phyloP scores from a whole-genome alignment of 495 filamentous ascomycete genomes.

The Halenospora varia region DNA sequence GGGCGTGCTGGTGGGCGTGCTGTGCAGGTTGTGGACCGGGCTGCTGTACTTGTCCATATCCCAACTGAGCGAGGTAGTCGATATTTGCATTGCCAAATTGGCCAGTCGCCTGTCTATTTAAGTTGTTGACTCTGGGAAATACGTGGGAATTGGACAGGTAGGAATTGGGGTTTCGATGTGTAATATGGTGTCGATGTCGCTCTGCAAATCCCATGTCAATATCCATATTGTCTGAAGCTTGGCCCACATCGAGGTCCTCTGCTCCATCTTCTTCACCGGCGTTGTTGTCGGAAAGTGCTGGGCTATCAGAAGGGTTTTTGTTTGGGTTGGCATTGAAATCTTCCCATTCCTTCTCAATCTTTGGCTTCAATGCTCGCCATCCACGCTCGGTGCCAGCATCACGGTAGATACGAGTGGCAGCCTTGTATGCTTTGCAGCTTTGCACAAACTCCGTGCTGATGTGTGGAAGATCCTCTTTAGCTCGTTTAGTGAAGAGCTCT shows the following conservation, averaged over 20 bases:
- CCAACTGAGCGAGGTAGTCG: not conserved
- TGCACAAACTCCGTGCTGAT: slow-evolving; percentile 21
- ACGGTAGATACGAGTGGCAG: slow-evolving; percentile 21
- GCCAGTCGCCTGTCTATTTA: not conserved
- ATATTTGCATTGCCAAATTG: not conserved
- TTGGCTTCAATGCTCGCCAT: slow-evolving; percentile 24
- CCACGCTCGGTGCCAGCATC: slow-evolving; percentile 25
- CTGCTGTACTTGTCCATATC: too few relatives aligned
- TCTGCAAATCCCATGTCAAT: not conserved
- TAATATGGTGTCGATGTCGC: not conserved
- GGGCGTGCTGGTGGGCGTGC: too few relatives aligned
- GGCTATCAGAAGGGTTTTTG: not conserved
- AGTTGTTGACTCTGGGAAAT: not conserved
- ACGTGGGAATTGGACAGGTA: not conserved
- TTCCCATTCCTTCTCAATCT: slow-evolving; percentile 24
- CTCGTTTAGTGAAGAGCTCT: slow-evolving; percentile 20
- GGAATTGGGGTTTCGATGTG: not conserved
- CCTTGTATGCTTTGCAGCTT: slow-evolving; percentile 18
- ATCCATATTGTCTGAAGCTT: not conserved
- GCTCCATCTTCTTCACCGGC: not conserved
- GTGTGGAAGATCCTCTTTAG: slow-evolving; percentile 21
- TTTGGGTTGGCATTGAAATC: not conserved
- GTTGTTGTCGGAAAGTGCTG: not conserved
- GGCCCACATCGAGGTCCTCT: not conserved
- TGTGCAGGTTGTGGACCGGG: too few relatives aligned